These are phyloP conservation scores for Buddleja alternifolia DNA, from an alignment of 257 asterid genomes.

Conservation along the genomic window DNA sequence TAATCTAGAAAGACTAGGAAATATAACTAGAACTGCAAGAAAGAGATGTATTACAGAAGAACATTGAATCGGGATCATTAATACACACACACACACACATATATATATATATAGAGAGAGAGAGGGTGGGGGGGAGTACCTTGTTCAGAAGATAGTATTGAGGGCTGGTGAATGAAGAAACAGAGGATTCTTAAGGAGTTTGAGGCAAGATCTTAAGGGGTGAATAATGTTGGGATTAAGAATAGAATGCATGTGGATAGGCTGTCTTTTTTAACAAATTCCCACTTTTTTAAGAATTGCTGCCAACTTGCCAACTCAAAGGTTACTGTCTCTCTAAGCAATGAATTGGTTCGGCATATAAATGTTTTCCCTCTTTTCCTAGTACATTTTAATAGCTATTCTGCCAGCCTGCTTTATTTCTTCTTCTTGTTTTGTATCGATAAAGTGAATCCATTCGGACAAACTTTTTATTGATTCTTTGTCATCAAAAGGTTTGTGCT, in stretches of 20 bases:
- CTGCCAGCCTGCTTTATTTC: slow-evolving; percentile 7
- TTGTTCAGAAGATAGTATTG: slow-evolving; percentile 30
- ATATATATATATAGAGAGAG: slow-evolving; percentile 4
- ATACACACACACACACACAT: background rate
- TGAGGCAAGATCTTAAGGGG: slow-evolving; percentile 14
- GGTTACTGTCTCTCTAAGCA: slow-evolving; percentile 57
- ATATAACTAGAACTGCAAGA: background rate
- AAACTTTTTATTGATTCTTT: background rate
- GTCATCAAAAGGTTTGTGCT: too few relatives aligned
- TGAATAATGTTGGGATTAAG: slow-evolving; percentile 23
- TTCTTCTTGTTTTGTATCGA: slow-evolving; percentile 2
- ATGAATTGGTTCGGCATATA: slow-evolving; percentile 33
- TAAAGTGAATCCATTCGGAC: background rate
- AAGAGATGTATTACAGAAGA: background rate
- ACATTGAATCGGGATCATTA: background rate
- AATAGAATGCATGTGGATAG: slow-evolving; percentile 53
- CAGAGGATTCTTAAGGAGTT: slow-evolving; percentile 13
- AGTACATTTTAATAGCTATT: background rate
- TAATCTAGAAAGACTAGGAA: background rate
- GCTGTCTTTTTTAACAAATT: slow-evolving; percentile 54
- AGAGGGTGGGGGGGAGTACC: slow-evolving; percentile 38
- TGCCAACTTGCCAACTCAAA: slow-evolving; percentile 49
- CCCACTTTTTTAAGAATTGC: slow-evolving; percentile 42
- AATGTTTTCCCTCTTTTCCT: background rate
- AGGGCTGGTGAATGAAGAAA: slow-evolving; percentile 30